Percentiles rank a stretch among this genome's conserved stretches.
Conservation (phyloP, 371 early-diverging fungal genomes). For the Apophysomyces elegans region DNA sequence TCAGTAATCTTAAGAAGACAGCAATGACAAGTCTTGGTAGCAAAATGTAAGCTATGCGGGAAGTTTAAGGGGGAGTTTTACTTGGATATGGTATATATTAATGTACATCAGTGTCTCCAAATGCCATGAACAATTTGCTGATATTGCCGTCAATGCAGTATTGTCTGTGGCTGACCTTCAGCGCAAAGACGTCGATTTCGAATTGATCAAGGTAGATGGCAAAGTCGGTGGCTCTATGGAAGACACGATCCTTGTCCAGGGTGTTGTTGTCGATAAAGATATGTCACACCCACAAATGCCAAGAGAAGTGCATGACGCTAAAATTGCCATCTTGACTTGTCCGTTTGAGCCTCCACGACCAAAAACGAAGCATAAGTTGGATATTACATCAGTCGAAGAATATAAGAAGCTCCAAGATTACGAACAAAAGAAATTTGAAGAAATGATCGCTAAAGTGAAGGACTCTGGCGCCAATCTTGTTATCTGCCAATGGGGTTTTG, state of each 20-base stretch:
- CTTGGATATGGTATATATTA: not conserved
- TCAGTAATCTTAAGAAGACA: slow-evolving; percentile 90
- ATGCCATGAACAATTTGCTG: slow-evolving; percentile 95
- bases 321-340: slow-evolving; percentile 99
- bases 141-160: slow-evolving; percentile 98
- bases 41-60: slow-evolving; percentile 85
- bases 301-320: slow-evolving; percentile 94
- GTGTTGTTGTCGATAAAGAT: slow-evolving; percentile 99
- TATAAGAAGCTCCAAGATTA: slow-evolving; percentile 96
- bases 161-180: slow-evolving; percentile 97
- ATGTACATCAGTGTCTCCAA: slow-evolving; percentile 85
- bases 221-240: slow-evolving; percentile 96
- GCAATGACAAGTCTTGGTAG: slow-evolving; percentile 98
- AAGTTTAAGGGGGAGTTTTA: not conserved
- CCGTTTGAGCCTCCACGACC: slow-evolving; percentile 99
- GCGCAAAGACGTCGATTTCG: slow-evolving; percentile 99
- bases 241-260: slow-evolving; percentile 95
- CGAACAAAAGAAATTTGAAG: slow-evolving; percentile 95
- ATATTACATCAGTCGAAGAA: slow-evolving; percentile 97
- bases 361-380: slow-evolving; percentile 99
- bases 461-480: slow-evolving; percentile 97
- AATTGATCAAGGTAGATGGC: slow-evolving; percentile 99
- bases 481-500: slow-evolving; percentile 99
- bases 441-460: slow-evolving; percentile 98
- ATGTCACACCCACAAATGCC: slow-evolving; percentile 99